A percentile compares a stretch with the other conserved stretches of the same genome.
These are phyloP conservation scores for Talaromyces amestolkiae DNA, from an alignment of 2,329 filamentous ascomycete genomes.

Conservation along the genomic window DNA sequence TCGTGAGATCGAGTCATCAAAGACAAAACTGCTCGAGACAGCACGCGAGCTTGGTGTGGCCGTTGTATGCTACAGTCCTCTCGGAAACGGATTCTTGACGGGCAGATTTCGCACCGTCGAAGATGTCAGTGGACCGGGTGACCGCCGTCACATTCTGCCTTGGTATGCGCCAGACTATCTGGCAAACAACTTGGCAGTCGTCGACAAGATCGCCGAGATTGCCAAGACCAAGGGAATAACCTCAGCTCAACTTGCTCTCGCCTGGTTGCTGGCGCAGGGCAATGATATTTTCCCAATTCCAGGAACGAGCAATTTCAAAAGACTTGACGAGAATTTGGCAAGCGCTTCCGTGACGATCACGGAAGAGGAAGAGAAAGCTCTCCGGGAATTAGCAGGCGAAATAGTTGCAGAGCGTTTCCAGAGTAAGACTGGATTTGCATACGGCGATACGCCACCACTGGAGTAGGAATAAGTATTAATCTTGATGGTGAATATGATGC, in stretches of 20 bases:
- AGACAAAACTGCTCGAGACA: slow-evolving; percentile 25
- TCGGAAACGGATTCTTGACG: slow-evolving; percentile 57
- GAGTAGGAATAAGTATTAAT: not conserved
- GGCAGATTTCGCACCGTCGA: slow-evolving; percentile 47
- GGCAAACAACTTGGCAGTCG: slow-evolving; percentile 50
- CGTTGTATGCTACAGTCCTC: slow-evolving; percentile 59
- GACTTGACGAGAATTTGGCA: slow-evolving; percentile 41
- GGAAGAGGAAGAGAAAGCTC: not conserved
- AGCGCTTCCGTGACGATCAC: slow-evolving; percentile 15
- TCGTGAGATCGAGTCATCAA: slow-evolving; percentile 22
- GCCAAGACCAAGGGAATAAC: slow-evolving; percentile 45
- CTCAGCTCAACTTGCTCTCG: slow-evolving; percentile 49
- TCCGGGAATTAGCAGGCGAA: not conserved
- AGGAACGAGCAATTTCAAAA: slow-evolving; percentile 37
- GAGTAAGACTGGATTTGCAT: slow-evolving; percentile 20
- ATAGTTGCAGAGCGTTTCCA: slow-evolving; percentile 23
- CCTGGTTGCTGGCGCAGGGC: slow-evolving; percentile 48
- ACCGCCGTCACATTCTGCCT: slow-evolving; percentile 44
- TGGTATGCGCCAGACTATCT: slow-evolving; percentile 53
- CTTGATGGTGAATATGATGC: not conserved
- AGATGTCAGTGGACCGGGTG: slow-evolving; percentile 48
- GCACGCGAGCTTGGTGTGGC: slow-evolving; percentile 51
- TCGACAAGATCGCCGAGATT: slow-evolving; percentile 45
- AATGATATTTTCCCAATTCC: slow-evolving; percentile 52
- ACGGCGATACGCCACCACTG: slow-evolving; percentile 22